These are phyloP conservation scores for Cryptococcus amylolentus DNA, from an alignment of 1,284 basidiomycete species.

Conservation along the genomic window DNA sequence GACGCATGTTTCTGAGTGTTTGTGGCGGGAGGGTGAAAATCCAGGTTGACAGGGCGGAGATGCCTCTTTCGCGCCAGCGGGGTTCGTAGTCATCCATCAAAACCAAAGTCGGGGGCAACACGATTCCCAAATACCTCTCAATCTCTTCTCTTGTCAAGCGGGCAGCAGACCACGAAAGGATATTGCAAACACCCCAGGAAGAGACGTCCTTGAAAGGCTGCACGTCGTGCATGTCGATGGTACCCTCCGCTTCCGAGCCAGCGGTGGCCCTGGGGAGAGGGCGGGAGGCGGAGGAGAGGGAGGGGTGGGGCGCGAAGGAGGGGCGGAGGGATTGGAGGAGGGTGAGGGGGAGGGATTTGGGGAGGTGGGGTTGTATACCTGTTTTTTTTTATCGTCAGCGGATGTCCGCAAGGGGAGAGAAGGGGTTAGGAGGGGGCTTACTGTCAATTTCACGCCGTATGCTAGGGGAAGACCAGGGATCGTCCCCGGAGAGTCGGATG, in stretches of 20 bases:
- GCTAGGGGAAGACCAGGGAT: slow-evolving; percentile 26
- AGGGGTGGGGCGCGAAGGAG: slow-evolving; percentile 31
- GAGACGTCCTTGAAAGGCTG: slow-evolving; percentile 30
- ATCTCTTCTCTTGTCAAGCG: slow-evolving; percentile 17
- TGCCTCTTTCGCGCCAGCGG: slow-evolving; percentile 36
- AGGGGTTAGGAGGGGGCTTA: slow-evolving; percentile 10
- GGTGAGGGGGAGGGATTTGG: slow-evolving; percentile 17
- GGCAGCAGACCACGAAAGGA: slow-evolving; percentile 25
- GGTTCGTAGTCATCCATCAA: slow-evolving; percentile 50
- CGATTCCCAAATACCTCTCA: slow-evolving; percentile 33
- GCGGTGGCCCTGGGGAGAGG: slow-evolving; percentile 28
- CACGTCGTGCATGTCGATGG: slow-evolving; percentile 32
- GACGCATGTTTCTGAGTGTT: slow-evolving; percentile 39
- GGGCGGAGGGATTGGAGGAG: slow-evolving; percentile 20
- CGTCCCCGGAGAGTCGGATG: slow-evolving; percentile 28
- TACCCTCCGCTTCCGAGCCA: slow-evolving; percentile 19
- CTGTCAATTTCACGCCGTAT: slow-evolving; percentile 23
- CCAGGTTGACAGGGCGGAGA: slow-evolving; percentile 32
- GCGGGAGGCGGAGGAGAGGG: slow-evolving; percentile 24
- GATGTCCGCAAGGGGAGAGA: background rate
- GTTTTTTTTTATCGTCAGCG: background rate
- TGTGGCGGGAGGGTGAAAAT: slow-evolving; percentile 20
- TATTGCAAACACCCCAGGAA: slow-evolving; percentile 34
- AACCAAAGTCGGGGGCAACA: slow-evolving; percentile 46
- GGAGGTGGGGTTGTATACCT: slow-evolving; percentile 10